phyloP scores from a whole-genome alignment of 2,329 filamentous ascomycete genomes.

The Penicillium sp. region DNA sequence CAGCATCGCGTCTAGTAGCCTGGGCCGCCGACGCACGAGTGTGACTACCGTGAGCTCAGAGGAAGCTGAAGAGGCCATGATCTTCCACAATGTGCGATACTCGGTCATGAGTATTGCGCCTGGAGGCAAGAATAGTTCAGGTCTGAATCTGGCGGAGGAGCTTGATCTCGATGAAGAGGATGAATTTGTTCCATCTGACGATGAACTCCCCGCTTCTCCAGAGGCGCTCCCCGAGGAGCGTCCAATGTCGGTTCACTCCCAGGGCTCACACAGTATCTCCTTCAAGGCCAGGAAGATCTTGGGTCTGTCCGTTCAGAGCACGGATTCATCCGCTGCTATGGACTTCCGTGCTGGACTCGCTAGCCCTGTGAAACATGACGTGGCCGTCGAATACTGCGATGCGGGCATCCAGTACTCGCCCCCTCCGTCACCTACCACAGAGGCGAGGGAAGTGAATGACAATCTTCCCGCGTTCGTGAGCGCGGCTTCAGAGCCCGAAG shows the following conservation, averaged over 20 bases:
- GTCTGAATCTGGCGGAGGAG: constrained; percentile 84
- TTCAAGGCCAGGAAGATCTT: constrained; percentile 48
- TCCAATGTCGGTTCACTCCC: constrained; percentile 42
- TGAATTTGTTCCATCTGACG: constrained; percentile 60
- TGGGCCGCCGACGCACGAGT: constrained; percentile 58
- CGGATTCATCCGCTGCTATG: constrained; percentile 25
- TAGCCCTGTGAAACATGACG: constrained; percentile 52
- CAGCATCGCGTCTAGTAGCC: constrained; percentile 71
- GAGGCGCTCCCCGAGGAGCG: constrained; percentile 47
- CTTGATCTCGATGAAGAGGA: constrained; percentile 83
- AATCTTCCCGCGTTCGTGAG: constrained; percentile 26
- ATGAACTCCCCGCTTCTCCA: constrained; percentile 60
- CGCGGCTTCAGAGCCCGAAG: neutral
- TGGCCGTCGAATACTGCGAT: constrained; percentile 63
- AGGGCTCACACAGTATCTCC: constrained; percentile 35
- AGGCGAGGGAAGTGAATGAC: constrained; percentile 15
- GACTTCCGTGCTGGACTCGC: constrained; percentile 32
- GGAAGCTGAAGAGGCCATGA: constrained; percentile 49
- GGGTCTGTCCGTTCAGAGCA: constrained; percentile 42
- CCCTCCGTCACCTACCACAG: constrained; percentile 64
- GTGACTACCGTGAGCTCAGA: constrained; percentile 53
- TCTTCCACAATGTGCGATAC: constrained; percentile 63
- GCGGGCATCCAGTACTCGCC: constrained; percentile 81
- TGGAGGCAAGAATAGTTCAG: constrained; percentile 57
- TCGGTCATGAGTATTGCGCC: constrained; percentile 64